Conservation (phyloP, 2,329 filamentous ascomycete genomes). For the Calonectria naviculata region DNA sequence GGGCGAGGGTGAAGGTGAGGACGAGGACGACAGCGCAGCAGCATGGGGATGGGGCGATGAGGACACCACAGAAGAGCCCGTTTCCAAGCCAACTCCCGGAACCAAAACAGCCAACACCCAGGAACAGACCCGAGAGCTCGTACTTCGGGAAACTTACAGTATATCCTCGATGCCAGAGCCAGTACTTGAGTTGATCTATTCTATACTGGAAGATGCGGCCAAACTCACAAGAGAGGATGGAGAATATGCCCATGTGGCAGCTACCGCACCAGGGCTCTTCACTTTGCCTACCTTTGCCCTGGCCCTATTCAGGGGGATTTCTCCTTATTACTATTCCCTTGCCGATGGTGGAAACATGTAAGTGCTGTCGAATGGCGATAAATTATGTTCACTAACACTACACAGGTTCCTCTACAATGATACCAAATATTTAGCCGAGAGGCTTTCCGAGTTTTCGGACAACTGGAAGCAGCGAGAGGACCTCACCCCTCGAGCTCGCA, state of each 20-base stretch:
- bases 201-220: slow-evolving; percentile 70
- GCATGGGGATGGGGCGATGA: slow-evolving; percentile 91
- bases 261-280: slow-evolving; percentile 77
- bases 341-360: slow-evolving; percentile 74
- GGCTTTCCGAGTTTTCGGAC: slow-evolving; percentile 59
- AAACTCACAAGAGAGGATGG: slow-evolving; percentile 66
- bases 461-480: slow-evolving; percentile 66
- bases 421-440: slow-evolving; percentile 71
- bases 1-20: slow-evolving; percentile 44
- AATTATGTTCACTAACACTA: slow-evolving; percentile 6
- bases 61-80: slow-evolving; percentile 52
- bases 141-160: slow-evolving; percentile 86
- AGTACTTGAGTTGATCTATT: slow-evolving; percentile 74
- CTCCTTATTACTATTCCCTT: slow-evolving; percentile 77
- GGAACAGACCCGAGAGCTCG: slow-evolving; percentile 70
- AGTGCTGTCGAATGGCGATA: slow-evolving; percentile 32
- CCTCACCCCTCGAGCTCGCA: slow-evolving; percentile 60
- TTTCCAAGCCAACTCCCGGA: slow-evolving; percentile 24
- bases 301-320: slow-evolving; percentile 83
- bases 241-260: slow-evolving; percentile 68
- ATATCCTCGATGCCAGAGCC: slow-evolving; percentile 89
- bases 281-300: slow-evolving; percentile 77
- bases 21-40: slow-evolving; percentile 66
- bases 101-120: slow-evolving; percentile 34
- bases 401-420: slow-evolving; percentile 75